Percentiles rank a stretch among this genome's conserved stretches.
phyloP scores from a whole-genome alignment of 768 basidiomycete species.

The Flagelloscypha sp. region DNA sequence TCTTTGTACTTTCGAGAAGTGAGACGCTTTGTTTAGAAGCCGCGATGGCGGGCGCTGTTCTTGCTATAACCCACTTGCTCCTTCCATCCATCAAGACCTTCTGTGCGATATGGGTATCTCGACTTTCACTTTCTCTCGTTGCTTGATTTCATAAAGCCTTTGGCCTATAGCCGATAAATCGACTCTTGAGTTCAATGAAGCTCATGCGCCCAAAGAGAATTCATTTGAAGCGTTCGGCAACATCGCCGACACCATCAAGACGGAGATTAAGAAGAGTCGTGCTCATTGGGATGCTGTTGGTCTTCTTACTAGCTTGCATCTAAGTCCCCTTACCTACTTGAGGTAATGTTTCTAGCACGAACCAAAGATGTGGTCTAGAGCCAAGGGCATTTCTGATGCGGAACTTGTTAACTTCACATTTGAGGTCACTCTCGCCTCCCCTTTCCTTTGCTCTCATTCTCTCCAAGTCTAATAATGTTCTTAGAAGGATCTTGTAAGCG shows the following conservation, averaged over 20 bases:
- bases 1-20: too few species aligned
- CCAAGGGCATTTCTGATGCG: slow-evolving; percentile 39
- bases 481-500: slow-evolving; percentile 31
- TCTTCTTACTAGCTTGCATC: slow-evolving; percentile 64
- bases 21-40: too few species aligned
- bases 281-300: slow-evolving; percentile 68
- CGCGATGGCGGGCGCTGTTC: too few species aligned
- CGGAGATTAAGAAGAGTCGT: slow-evolving; percentile 60
- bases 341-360: slow-evolving; percentile 12
- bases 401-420: slow-evolving; percentile 46
- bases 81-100: too few species aligned
- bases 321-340: slow-evolving; percentile 17
- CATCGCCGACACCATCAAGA: slow-evolving; percentile 49
- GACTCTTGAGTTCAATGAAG: slow-evolving; percentile 41
- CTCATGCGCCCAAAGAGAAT: slow-evolving; percentile 52
- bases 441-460: neutral
- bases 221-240: slow-evolving; percentile 58
- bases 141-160: too few species aligned
- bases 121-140: too few species aligned
- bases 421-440: slow-evolving; percentile 32
- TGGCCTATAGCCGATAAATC: neutral
- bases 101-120: too few species aligned
- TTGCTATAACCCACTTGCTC: too few species aligned
- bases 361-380: slow-evolving; percentile 57
- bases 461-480: slow-evolving; percentile 1